These are phyloP conservation scores for Suillus hirtellus DNA, from an alignment of 768 basidiomycete genomes.

Conservation along the genomic window DNA sequence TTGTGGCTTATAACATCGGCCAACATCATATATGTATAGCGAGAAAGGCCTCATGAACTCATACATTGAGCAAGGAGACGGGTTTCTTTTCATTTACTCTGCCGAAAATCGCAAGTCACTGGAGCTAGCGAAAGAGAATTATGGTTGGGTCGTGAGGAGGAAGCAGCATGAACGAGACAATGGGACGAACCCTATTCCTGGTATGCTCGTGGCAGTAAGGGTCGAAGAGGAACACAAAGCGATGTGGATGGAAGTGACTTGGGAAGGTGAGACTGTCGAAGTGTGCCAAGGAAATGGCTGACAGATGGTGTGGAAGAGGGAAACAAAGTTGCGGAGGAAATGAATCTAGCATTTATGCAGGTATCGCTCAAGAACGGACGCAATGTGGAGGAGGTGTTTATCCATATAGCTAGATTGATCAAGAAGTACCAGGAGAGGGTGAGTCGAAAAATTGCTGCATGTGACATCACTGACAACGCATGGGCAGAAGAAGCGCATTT, in stretches of 20 bases:
- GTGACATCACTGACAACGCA: background rate
- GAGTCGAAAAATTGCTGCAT: background rate
- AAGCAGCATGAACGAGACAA: slow-evolving; percentile 5
- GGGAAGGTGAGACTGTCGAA: background rate
- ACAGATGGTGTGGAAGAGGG: background rate
- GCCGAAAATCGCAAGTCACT: slow-evolving; percentile 5
- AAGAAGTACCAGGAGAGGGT: slow-evolving; percentile 7
- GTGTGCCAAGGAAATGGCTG: background rate
- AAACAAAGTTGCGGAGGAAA: background rate
- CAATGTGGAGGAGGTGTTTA: slow-evolving; percentile 1
- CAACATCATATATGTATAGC: background rate
- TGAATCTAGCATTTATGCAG: slow-evolving; percentile 1
- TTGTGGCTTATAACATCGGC: background rate
- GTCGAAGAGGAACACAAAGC: background rate
- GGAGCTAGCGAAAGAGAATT: slow-evolving; percentile 5
- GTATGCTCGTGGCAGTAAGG: slow-evolving; percentile 2
- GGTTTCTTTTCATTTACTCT: slow-evolving; percentile 5
- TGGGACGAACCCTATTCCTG: slow-evolving; percentile 5
- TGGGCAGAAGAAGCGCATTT: slow-evolving; percentile 4
- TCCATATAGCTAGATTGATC: slow-evolving; percentile 3
- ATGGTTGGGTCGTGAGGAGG: background rate
- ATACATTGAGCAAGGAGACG: background rate
- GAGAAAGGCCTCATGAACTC: background rate
- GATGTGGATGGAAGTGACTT: slow-evolving; percentile 6
- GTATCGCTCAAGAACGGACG: slow-evolving; percentile 8